Base-by-base conservation (phyloP, 2,329 filamentous ascomycete species). In the Pseudonectria buxi region DNA sequence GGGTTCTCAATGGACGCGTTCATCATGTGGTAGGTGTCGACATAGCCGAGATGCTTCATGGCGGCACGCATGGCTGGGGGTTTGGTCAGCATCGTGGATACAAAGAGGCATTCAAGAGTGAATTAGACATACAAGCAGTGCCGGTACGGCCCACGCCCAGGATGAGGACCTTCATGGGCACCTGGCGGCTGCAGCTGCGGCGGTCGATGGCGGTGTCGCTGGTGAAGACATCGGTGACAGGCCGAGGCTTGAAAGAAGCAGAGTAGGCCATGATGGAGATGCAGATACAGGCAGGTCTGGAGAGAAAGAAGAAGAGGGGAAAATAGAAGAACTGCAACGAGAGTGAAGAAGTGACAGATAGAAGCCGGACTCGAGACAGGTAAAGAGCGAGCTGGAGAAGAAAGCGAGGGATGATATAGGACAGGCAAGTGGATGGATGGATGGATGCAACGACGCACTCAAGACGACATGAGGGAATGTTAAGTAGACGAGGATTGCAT, bases 1-100 rank as follows among this genome's bases (percentile, higher is more conserved):
- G 56, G 56, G 45, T 15, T 83, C 62, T 83, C 78, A 41, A 82
- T 75, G 40, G 73, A 77, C 46, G 74, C 76, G 50, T 72, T 79
- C 75, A 82, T 80, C 78, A 83, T 83, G 65, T 85, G 81, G 68
- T 85, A 84, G 41, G 75, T 80, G 57, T 82, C 76, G 49, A 73
- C 65, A 56, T 79, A 83, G 43, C 81, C 81, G 27, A 85, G 68
- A 48, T 76, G 67, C 53, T 78, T 72, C 55, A 85, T 71, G 14
- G 81, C 81, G 28, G 71, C 73, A 42, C 78, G 71, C 53, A 84
- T 73, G 28, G 79, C 75, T 78, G 37, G 30, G 24, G 10, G 6
- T 14, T 22, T 12, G 14, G 15, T 41, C 13, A 37, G 41, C n/a
- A 28, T n/a, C n/a, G 24, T 29, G 9, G 12, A 10, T 14, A 35